Percentiles rank a stretch among this genome's conserved stretches.
Evolutionary conservation across 495 filamentous ascomycete genomes (phyloP).

Genomic region (Penicillium antarcticum): DNA sequence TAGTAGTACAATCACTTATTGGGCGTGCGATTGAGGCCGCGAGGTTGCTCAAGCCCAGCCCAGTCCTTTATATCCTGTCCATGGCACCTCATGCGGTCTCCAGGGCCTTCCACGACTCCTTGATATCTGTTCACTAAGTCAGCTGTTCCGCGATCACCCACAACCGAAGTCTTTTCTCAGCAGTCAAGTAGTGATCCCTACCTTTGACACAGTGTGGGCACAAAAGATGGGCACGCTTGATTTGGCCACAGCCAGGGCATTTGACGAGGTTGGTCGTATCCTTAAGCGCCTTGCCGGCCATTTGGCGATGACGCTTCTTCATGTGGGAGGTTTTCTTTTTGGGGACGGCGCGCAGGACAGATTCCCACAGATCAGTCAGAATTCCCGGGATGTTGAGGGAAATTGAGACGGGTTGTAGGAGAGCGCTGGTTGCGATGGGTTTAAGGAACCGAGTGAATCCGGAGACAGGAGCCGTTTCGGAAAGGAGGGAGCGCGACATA

Average conservation of each 20-base stretch:
- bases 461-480: conserved; percentile 8
- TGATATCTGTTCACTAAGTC: conserved; percentile 21
- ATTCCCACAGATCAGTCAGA: conserved; percentile 82
- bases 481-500: conserved; percentile 2
- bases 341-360: conserved; percentile 84
- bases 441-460: conserved; percentile 11
- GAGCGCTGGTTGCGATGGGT: conserved; percentile 10
- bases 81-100: conserved; percentile 16
- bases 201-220: conserved; percentile 81
- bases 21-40: not conserved
- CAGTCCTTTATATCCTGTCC: not conserved
- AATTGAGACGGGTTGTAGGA: conserved; percentile 22
- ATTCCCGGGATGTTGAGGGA: conserved; percentile 52
- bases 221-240: conserved; percentile 83
- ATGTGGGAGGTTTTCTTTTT: conserved; percentile 99
- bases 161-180: not conserved
- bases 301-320: conserved; percentile 88
- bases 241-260: conserved; percentile 81
- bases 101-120: conserved; percentile 24
- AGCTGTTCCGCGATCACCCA: conserved; percentile 5
- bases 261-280: conserved; percentile 81
- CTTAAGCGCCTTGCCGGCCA: conserved; percentile 91
- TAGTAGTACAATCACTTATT: conserved; percentile 25
- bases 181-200: conserved; percentile 26
- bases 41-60: not conserved